Percentiles rank a stretch among this genome's conserved stretches.
These are phyloP conservation scores for Angomonas deanei DNA, from an alignment of 208 protist species.

Conservation along the genomic window DNA sequence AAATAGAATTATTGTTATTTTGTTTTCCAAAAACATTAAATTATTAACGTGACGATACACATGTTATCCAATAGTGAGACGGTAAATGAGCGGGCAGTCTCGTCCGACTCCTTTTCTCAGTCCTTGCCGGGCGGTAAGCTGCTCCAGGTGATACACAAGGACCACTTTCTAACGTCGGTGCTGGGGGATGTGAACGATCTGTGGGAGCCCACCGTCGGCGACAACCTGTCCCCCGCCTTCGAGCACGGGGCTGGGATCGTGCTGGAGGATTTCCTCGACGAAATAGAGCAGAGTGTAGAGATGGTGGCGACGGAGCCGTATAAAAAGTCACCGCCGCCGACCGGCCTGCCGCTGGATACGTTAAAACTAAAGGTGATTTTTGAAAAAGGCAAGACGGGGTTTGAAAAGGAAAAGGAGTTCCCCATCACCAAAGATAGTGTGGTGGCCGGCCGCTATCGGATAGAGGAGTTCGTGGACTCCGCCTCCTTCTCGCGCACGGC, in stretches of 20 bases:
- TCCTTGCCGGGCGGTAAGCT: neutral
- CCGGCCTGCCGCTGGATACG: constrained; percentile 31
- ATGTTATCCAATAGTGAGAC: neutral
- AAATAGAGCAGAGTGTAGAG: constrained; percentile 14
- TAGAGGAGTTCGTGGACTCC: constrained; percentile 77
- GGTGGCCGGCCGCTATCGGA: constrained; percentile 83
- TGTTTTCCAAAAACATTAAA: neutral
- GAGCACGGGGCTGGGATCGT: constrained; percentile 34
- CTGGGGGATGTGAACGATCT: constrained; percentile 37
- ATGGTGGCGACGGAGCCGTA: constrained; percentile 44
- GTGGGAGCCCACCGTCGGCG: constrained; percentile 13
- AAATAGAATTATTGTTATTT: neutral
- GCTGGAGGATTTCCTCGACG: constrained; percentile 28
- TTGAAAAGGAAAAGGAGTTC: constrained; percentile 76
- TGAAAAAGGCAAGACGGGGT: constrained; percentile 55
- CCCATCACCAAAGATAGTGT: constrained; percentile 51
- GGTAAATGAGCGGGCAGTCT: neutral
- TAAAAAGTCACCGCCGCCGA: constrained; percentile 35
- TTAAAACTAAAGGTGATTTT: constrained; percentile 60
- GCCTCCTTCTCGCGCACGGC: constrained; percentile 86
- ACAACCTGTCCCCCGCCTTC: constrained; percentile 34
- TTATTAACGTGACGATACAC: neutral
- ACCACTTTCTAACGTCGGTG: constrained; percentile 14
- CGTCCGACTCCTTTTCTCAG: neutral
- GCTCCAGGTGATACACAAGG: neutral